Evolutionary conservation across 768 basidiomycete genomes (phyloP), one percentile per base, ranked within the genome.

Genomic region (Hypholoma sublateritium): DNA sequence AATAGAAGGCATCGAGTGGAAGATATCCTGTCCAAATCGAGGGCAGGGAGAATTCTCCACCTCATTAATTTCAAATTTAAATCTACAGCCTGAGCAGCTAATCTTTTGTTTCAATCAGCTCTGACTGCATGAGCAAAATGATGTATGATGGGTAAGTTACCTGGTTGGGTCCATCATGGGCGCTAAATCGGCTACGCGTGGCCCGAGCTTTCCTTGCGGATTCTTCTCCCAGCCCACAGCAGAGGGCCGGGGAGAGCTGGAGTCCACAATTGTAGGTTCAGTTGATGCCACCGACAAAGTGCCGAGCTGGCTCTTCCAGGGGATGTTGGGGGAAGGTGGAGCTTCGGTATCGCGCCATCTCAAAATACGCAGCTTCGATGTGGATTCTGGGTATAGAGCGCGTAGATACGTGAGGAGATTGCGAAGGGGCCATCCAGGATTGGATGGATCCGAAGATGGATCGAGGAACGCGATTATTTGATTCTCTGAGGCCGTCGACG

Each of bases 161-260:
- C 86, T 80, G 4, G 80, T 75, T 0, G 96, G 97, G 70, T 98
- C 95, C 95, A 98, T 97, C 87, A 95, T 91, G 0, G 95, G 90
- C 8, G 90, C 95, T 16, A 99, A 71, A 73, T 98, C 95, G 0
- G 95, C 95, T 53, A 94, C 65, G 14, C 93, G 81, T 19, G 95
- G 91, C 1, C 85, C 91, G 3, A 98, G 78, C 66, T 95, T 95
- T 17, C 94, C 95, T 66, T 84, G 83, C 17, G 77, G 80, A 70
- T 93, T 95, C 78, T 92, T 93, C 75, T 98, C 96, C 97, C 97
- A 99, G 5, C 96, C 97, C 0, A 96, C 89, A 0, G 93, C 89
- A 8, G 75, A 74, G 0, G 91, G 89, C 8, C 78, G 73, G 3
- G 49, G 43, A 2, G 55, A 49, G 4, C 57, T 24, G 11, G 62